A percentile compares a stretch with the other conserved stretches of the same genome.
Evolutionary conservation across 1,284 basidiomycete species (phyloP).

Genomic region (Leccinum insolens): DNA sequence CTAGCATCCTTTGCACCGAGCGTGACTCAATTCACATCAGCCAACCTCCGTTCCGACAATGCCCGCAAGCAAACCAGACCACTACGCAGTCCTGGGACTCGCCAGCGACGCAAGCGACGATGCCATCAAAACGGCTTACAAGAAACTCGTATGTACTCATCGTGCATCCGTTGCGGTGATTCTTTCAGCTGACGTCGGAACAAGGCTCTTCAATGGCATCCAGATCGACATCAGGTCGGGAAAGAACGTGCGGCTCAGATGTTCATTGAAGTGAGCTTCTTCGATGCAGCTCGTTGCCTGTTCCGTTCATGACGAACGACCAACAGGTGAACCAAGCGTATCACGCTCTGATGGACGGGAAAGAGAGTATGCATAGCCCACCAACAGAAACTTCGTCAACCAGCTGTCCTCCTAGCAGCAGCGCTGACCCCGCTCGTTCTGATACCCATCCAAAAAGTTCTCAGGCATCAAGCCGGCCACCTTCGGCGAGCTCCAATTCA

Average conservation of each 20-base stretch:
- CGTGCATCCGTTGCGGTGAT: not conserved
- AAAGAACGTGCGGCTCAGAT: constrained; percentile 38
- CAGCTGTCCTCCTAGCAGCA: constrained; percentile 20
- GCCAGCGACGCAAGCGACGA: constrained; percentile 34
- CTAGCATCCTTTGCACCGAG: constrained; percentile 4
- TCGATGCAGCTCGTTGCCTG: constrained; percentile 12
- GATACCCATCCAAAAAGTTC: constrained; percentile 25
- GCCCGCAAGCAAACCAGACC: constrained; percentile 28
- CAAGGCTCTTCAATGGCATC: constrained; percentile 39
- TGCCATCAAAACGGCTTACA: constrained; percentile 37
- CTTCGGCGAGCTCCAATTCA: constrained; percentile 33
- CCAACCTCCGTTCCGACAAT: constrained; percentile 27
- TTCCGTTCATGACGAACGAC: constrained; percentile 19
- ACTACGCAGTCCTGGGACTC: constrained; percentile 33
- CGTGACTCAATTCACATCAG: constrained; percentile 14
- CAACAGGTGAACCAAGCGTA: constrained; percentile 43
- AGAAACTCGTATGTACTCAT: constrained; percentile 32
- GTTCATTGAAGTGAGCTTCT: constrained; percentile 32
- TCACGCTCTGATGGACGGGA: constrained; percentile 72
- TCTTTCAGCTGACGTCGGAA: constrained; percentile 12
- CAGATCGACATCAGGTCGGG: constrained; percentile 55
- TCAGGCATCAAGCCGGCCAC: constrained; percentile 33
- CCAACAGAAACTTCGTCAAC: constrained; percentile 32
- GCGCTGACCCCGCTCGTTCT: constrained; percentile 25
- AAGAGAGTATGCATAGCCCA: constrained; percentile 53